Conservation (phyloP, 2,329 filamentous ascomycete species). For the Capronia coronata region DNA sequence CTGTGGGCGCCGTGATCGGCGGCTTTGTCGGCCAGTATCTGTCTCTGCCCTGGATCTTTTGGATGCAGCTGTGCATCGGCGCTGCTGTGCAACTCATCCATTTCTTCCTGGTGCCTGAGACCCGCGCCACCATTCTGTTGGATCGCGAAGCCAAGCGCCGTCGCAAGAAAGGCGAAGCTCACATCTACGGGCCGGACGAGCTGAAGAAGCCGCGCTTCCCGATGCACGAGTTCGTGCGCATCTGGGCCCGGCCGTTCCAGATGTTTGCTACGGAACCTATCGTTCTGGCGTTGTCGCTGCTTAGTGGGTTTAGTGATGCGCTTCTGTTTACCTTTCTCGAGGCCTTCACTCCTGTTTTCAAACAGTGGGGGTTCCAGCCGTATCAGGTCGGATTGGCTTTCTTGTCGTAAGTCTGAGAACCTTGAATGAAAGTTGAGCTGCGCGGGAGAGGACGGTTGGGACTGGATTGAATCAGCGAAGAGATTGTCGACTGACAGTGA, state of each 20-base stretch:
- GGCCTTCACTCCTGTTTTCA: conserved; percentile 54
- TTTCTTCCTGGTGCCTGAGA: conserved; percentile 52
- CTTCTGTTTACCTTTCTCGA: conserved; percentile 63
- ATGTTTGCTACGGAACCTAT: conserved; percentile 63
- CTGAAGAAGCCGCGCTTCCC: conserved; percentile 52
- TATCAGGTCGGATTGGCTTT: conserved; percentile 48
- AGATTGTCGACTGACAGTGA: too few relatives aligned
- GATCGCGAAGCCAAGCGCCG: conserved; percentile 53
- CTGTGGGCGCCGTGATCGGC: conserved; percentile 50
- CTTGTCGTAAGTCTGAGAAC: conserved; percentile 41
- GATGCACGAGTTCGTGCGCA: conserved; percentile 49
- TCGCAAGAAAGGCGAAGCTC: conserved; percentile 46
- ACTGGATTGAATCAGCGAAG: too few relatives aligned
- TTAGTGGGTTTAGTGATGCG: conserved; percentile 59
- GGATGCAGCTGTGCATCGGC: conserved; percentile 56
- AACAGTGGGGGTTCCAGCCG: conserved; percentile 52
- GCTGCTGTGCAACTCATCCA: conserved; percentile 46
- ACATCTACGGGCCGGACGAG: conserved; percentile 59
- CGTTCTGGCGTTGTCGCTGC: conserved; percentile 53
- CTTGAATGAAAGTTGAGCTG: not conserved
- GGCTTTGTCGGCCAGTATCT: conserved; percentile 47
- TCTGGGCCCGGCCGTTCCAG: conserved; percentile 56
- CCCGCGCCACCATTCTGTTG: conserved; percentile 52
- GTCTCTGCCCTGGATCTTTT: conserved; percentile 56
- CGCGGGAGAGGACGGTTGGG: too few relatives aligned